Base-by-base conservation (phyloP, 805 yeast genomes). In the Candida rishiriensis region DNA sequence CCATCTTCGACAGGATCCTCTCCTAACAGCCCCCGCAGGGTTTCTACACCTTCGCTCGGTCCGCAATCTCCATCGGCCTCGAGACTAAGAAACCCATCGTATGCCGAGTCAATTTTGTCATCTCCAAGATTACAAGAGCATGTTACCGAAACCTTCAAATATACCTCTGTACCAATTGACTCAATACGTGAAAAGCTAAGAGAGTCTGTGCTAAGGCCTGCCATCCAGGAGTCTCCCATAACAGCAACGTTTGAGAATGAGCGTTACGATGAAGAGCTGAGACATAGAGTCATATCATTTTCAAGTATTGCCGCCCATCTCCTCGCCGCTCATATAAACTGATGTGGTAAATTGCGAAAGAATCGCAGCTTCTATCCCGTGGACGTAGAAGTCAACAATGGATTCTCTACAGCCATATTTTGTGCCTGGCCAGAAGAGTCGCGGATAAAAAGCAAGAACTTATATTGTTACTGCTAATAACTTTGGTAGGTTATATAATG, bases 91-190 rank as follows among this genome's bases (percentile, higher is more conserved):
- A 18, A 37, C 11, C 30, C 40, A 3, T 37, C 43, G 12, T 41
- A 36, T 30, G 31, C 43, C 4, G 36, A 38, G 13, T 46, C 49
- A 15, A 35, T 46, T 1, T 35, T 50, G 8, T 40, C 51, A 10
- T 45, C 56, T 10, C 55, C 55, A 15, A 17, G 17, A 15, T 3
- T 34, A 11, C 50, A 46, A 12, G 50, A 43, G 10, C 36, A 14
- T 10, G 15, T 40, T 13, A 41, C 51, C 9, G 55, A 54, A 10
- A 55, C 59, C 3, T 48, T 49, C 18, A 46, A 41, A 36, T 55
- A 52, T 37, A 41, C 53, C 4, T 44, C 56, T 17, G 53, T 52
- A 16, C 34, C 55, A 11, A 18, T 45, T 18, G 55, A 49, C 12
- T 21, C 50, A 8, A 48, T 55, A 10, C 12, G 37, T 17, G 18